Percentiles rank a stretch among this genome's conserved stretches.
These are phyloP conservation scores for Dryadomyces quercivorus DNA, from an alignment of 2,329 filamentous ascomycete species.

Conservation along the genomic window DNA sequence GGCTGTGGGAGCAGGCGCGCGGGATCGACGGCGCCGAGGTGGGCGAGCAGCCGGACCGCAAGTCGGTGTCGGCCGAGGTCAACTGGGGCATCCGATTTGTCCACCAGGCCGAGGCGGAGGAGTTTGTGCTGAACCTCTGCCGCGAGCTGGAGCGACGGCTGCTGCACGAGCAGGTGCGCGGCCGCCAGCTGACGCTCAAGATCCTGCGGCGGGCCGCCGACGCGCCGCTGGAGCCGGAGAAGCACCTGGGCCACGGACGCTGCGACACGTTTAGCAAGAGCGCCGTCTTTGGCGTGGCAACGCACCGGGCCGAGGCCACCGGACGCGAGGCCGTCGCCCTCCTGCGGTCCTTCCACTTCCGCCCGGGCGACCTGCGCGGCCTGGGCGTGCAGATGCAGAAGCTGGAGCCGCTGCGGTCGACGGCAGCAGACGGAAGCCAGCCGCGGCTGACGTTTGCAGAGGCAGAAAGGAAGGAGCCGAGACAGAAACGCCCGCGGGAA, in stretches of 20 bases:
- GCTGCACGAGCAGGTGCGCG: slow-evolving; percentile 72
- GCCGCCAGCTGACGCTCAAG: slow-evolving; percentile 82
- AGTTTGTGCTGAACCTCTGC: slow-evolving; percentile 77
- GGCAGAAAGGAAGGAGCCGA: neutral
- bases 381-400: slow-evolving; percentile 90
- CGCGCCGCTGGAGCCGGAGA: slow-evolving; percentile 81
- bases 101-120: slow-evolving; percentile 82
- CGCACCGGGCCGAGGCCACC: slow-evolving; percentile 58
- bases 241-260: slow-evolving; percentile 88
- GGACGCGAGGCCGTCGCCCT: slow-evolving; percentile 78
- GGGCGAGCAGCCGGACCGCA: slow-evolving; percentile 72
- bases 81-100: slow-evolving; percentile 97
- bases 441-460: slow-evolving; percentile 60
- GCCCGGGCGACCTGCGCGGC: slow-evolving; percentile 84
- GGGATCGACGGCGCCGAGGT: slow-evolving; percentile 81
- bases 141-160: slow-evolving; percentile 74
- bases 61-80: slow-evolving; percentile 93
- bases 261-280: slow-evolving; percentile 94
- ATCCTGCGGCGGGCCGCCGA: slow-evolving; percentile 81
- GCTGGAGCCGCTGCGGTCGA: slow-evolving; percentile 55
- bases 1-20: slow-evolving; percentile 77
- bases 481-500: slow-evolving; percentile 20
- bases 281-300: slow-evolving; percentile 68
- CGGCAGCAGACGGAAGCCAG: slow-evolving; percentile 60
- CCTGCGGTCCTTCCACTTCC: slow-evolving; percentile 68